Percentiles rank a stretch among this genome's conserved stretches.
Evolutionary conservation across 2,329 filamentous ascomycete genomes (phyloP).

Genomic region (Aspergillus pseudotamarii): DNA sequence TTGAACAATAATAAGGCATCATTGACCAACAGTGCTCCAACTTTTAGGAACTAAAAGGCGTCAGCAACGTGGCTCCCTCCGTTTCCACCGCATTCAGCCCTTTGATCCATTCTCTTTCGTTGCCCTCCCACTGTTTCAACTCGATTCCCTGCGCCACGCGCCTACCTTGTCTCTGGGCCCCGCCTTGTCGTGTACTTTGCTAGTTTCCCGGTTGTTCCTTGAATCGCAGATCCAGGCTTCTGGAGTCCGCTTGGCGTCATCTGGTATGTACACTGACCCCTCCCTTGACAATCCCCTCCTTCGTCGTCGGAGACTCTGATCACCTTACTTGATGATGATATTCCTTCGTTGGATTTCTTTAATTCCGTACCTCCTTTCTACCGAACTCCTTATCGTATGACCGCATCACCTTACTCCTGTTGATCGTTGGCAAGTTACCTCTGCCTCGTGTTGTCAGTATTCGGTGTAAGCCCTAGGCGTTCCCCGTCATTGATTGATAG

Average conservation of each 20-base stretch:
- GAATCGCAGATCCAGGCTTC: conserved; percentile 3
- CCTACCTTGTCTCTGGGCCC: conserved; percentile 3
- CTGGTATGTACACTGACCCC: conserved; percentile 14
- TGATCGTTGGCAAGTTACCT: neutral
- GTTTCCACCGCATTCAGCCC: neutral
- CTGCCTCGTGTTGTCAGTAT: conserved; percentile 6
- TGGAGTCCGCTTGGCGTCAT: conserved; percentile 7
- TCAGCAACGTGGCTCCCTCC: conserved; percentile 18
- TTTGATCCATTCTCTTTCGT: conserved; percentile 18
- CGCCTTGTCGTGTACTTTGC: neutral
- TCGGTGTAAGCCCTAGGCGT: conserved; percentile 4
- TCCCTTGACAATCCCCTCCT: conserved; percentile 7
- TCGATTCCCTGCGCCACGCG: conserved; percentile 14
- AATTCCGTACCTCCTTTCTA: conserved; percentile 7
- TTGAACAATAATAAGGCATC: conserved; percentile 3
- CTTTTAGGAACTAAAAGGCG: neutral
- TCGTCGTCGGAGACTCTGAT: conserved; percentile 2
- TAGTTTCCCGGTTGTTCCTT: conserved; percentile 8
- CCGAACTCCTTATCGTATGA: conserved; percentile 11
- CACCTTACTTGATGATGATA: neutral
- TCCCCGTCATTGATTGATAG: conserved; percentile 1
- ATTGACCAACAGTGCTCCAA: conserved; percentile 4
- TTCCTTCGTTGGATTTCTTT: conserved; percentile 4
- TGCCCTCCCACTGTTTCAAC: conserved; percentile 14
- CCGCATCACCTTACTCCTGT: conserved; percentile 12